A percentile compares a stretch with the other conserved stretches of the same genome.
phyloP scores from a whole-genome alignment of 352 stramenopile genomes.

The Globisporangium sylvaticum region DNA sequence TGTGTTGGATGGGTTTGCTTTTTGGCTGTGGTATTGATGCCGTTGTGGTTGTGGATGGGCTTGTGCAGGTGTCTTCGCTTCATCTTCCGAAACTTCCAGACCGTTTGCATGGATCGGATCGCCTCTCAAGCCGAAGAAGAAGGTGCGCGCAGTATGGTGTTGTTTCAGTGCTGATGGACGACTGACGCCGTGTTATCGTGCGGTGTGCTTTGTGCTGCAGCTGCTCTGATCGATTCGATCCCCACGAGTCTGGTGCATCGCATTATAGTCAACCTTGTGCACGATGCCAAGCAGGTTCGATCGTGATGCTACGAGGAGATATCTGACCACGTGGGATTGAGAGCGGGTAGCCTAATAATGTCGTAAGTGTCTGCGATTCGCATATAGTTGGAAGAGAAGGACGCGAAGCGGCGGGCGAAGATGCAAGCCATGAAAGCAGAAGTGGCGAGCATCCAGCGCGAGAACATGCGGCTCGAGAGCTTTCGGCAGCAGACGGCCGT shows the following conservation, averaged over 20 bases:
- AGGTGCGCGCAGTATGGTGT: conserved; percentile 25
- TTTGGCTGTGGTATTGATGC: not conserved
- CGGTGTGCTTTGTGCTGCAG: conserved; percentile 20
- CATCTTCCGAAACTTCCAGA: conserved; percentile 68
- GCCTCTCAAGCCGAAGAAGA: conserved; percentile 49
- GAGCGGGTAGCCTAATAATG: not conserved
- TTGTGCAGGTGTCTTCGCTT: conserved; percentile 47
- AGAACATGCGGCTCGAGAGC: conserved; percentile 32
- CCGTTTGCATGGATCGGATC: conserved; percentile 63
- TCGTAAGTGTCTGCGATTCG: not conserved
- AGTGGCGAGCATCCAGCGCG: conserved; percentile 19
- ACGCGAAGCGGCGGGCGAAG: conserved; percentile 27
- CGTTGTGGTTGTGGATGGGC: too few species aligned
- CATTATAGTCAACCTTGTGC: conserved; percentile 61
- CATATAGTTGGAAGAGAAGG: conserved; percentile 35
- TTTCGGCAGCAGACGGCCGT: conserved; percentile 26
- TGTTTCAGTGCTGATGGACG: not conserved
- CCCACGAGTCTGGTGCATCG: conserved; percentile 59
- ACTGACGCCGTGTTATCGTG: not conserved
- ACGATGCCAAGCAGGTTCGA: conserved; percentile 47
- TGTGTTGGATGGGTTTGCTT: not conserved
- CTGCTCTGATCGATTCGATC: conserved; percentile 58
- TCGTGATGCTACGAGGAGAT: not conserved
- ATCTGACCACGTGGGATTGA: not conserved
- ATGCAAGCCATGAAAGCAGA: conserved; percentile 31